Evolutionary conservation across 345 rosid species (phyloP), one percentile per base, ranked within the genome.

Genomic region (Pugionium cornutum): DNA sequence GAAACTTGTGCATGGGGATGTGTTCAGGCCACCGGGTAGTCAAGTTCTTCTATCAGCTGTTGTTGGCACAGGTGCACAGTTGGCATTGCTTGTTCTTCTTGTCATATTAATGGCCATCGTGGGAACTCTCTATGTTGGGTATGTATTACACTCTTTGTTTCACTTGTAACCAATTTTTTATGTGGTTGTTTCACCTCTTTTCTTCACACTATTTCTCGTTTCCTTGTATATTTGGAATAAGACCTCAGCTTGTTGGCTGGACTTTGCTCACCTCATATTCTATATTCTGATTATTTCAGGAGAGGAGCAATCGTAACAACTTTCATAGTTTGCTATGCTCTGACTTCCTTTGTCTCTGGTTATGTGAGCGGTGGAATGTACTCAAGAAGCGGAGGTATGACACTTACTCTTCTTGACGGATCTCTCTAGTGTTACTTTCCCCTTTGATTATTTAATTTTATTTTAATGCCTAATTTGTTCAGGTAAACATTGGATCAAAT

Each of bases 261-360:
- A 60, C 46, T 32, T 10, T 59, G 4, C 63, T 66, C 36, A 59
- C 52, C 2, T 44, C 6, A 10, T 52, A 40, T 37, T 60, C 47
- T 47, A 10, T 52, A 40, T 37, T 60, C 47, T 47, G 36, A 39
- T 40, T 74, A 46, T 60, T 70, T 40, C 84, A 95, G 99, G 97
- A 89, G 99, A 83, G 99, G 99, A 78, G 97, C 99, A 39, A 95
- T 95, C 74, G 96, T 89, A 68, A 95, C 99, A 29, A 91, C 99
- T 58, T 95, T 89, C 78, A 91, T 95, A 49, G 86, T 91, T 29
- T 95, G 96, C 67, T 95, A 95, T 64, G 99, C 99, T 58, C 83
- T 95, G 74, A 95, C 97, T 9, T 95, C 99, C 41, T 95, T 95
- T 69, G 76, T 95, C 64, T 83, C 99, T 74, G 99, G 99, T 70